Evolutionary conservation across 1,284 basidiomycete species (phyloP).

Genomic region (Trametes pubescens): DNA sequence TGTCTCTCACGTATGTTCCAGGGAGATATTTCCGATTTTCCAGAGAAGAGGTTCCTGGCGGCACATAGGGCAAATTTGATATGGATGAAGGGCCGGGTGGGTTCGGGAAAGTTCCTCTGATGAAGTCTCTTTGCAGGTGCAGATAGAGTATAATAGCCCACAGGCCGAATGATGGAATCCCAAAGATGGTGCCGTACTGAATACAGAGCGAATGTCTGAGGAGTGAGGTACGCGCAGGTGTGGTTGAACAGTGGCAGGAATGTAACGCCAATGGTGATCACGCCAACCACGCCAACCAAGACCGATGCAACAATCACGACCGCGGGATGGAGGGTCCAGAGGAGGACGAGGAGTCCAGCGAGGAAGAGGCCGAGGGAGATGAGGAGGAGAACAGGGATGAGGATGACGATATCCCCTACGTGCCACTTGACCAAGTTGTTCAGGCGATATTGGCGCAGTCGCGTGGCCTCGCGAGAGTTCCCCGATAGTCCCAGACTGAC

Average conservation of each 20-base stretch:
- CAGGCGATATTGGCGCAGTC: constrained; percentile 10
- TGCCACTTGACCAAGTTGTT: constrained; percentile 12
- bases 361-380: constrained; percentile 15
- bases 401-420: constrained; percentile 3
- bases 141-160: neutral
- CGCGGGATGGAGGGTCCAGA: constrained; percentile 14
- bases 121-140: neutral
- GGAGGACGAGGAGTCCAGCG: constrained; percentile 1
- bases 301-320: neutral
- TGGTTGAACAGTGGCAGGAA: neutral
- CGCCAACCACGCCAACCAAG: neutral
- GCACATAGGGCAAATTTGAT: neutral
- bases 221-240: constrained; percentile 4
- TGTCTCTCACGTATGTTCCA: neutral
- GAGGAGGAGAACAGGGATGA: constrained; percentile 16
- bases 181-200: neutral
- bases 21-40: neutral
- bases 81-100: neutral
- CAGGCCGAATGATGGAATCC: neutral
- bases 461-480: neutral
- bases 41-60: neutral
- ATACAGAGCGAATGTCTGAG: neutral
- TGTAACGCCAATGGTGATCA: neutral
- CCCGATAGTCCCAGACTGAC: neutral
- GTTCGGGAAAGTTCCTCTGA: neutral